Conservation (phyloP, 1,284 basidiomycete species). For the Meira miltonrushii region DNA sequence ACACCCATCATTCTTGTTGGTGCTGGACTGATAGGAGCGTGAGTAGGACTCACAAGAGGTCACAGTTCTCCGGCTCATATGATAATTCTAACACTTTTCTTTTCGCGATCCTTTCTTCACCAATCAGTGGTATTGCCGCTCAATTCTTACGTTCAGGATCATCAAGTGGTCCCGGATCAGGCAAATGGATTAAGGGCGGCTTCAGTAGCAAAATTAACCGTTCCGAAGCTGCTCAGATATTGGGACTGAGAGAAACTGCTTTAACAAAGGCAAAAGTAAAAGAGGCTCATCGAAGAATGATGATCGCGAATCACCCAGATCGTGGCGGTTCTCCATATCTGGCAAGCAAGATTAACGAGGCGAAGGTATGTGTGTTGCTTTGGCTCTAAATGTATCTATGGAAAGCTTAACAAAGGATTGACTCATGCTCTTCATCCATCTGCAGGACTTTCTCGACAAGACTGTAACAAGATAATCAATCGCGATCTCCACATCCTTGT, state of each 20-base stretch:
- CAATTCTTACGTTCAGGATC: constrained; percentile 25
- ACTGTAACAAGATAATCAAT: constrained; percentile 2
- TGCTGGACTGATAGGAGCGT: constrained; percentile 12
- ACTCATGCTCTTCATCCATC: background rate
- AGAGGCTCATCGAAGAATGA: constrained; percentile 52
- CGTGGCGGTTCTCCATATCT: constrained; percentile 90
- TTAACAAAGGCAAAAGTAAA: constrained; percentile 48
- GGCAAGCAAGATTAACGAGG: constrained; percentile 66
- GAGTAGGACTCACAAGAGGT: too few species aligned
- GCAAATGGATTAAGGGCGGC: constrained; percentile 86
- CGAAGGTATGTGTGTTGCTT: constrained; percentile 27
- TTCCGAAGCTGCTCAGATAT: constrained; percentile 81
- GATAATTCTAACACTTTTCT: background rate
- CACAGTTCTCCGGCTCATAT: too few species aligned
- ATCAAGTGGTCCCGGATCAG: constrained; percentile 56
- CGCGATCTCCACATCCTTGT: background rate
- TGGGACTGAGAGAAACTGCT: constrained; percentile 63
- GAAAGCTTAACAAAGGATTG: background rate
- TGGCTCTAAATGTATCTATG: background rate
- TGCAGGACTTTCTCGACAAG: constrained; percentile 13
- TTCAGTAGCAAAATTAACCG: constrained; percentile 95
- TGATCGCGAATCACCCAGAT: constrained; percentile 78
- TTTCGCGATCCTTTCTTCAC: constrained; percentile 7
- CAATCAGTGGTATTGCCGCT: constrained; percentile 30
- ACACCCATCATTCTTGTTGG: constrained; percentile 15